These are phyloP conservation scores for Cordyceps farinosa DNA, from an alignment of 2,329 filamentous ascomycete species.

Conservation along the genomic window DNA sequence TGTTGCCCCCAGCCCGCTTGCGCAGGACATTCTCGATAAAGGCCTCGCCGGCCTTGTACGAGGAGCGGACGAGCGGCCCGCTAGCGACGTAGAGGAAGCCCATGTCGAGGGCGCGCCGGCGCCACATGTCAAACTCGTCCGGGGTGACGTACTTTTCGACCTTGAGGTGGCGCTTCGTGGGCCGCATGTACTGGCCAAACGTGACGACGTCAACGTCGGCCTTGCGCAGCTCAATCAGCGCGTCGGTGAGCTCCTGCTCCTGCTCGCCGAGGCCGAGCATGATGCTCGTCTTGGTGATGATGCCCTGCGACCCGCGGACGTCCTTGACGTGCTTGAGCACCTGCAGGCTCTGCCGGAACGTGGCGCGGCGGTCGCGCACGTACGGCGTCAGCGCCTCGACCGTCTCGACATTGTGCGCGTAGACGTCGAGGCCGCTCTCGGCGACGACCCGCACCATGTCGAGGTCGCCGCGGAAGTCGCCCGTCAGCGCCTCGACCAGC, in stretches of 20 bases:
- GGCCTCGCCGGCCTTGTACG: constrained; percentile 96
- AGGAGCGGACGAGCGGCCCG: constrained; percentile 87
- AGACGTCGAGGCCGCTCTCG: constrained; percentile 86
- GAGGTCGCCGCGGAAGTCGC: constrained; percentile 80
- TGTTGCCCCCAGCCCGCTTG: constrained; percentile 60
- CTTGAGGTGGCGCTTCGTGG: constrained; percentile 95
- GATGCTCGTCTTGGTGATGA: constrained; percentile 98
- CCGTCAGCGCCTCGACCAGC: constrained; percentile 79
- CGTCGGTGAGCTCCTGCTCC: constrained; percentile 77
- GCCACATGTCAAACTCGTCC: constrained; percentile 87
- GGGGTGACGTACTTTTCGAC: constrained; percentile 94
- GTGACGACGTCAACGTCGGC: constrained; percentile 90
- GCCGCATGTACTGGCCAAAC: constrained; percentile 99
- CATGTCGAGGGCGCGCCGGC: constrained; percentile 83
- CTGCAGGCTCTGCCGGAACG: constrained; percentile 77
- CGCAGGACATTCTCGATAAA: constrained; percentile 98
- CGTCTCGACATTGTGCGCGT: constrained; percentile 96
- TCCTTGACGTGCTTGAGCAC: constrained; percentile 82
- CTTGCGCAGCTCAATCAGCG: constrained; percentile 75
- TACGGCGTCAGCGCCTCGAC: constrained; percentile 85
- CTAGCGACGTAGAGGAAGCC: constrained; percentile 96
- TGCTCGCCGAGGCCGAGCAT: constrained; percentile 96
- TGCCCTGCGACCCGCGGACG: constrained; percentile 58
- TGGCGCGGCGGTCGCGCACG: constrained; percentile 85
- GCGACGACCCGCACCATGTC: constrained; percentile 87